Evolutionary conservation across 2,329 filamentous ascomycete species (phyloP).

Genomic region (Aureobasidium sp.): DNA sequence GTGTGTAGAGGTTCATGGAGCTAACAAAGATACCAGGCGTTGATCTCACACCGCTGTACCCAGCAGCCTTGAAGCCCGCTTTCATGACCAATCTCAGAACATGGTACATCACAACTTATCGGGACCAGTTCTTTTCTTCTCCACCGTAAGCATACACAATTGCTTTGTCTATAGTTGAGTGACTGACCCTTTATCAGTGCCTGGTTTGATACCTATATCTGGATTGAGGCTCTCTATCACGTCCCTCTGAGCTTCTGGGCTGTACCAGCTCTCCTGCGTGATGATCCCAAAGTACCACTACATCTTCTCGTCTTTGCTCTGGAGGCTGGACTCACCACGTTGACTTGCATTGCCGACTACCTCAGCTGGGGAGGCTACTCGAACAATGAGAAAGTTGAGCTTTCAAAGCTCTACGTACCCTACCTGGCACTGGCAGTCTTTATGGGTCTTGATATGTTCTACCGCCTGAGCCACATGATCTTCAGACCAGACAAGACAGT

Average conservation of each 20-base stretch:
- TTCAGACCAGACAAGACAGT: background rate
- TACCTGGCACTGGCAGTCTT: constrained; percentile 48
- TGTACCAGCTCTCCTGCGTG: constrained; percentile 42
- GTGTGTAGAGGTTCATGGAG: background rate
- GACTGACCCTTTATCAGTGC: constrained; percentile 19
- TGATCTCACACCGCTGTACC: constrained; percentile 53
- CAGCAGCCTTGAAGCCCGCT: constrained; percentile 39
- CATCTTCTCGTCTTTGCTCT: constrained; percentile 52
- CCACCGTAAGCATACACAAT: constrained; percentile 34
- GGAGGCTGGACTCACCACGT: constrained; percentile 53
- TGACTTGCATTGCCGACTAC: constrained; percentile 55
- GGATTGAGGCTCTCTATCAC: constrained; percentile 54
- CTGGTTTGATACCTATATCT: constrained; percentile 51
- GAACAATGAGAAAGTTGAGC: constrained; percentile 37
- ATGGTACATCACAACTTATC: constrained; percentile 53
- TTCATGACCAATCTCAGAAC: constrained; percentile 43
- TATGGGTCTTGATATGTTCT: constrained; percentile 36
- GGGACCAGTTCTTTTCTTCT: constrained; percentile 54
- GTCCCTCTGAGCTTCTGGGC: constrained; percentile 54
- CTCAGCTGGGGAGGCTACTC: constrained; percentile 45
- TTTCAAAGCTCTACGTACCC: constrained; percentile 48
- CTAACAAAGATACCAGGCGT: constrained; percentile 37
- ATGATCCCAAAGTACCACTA: constrained; percentile 49
- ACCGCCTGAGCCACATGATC: constrained; percentile 19
- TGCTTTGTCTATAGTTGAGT: background rate